Evolutionary conservation across 257 asterid genomes (phyloP).

Genomic region (Solanum piurae): DNA sequence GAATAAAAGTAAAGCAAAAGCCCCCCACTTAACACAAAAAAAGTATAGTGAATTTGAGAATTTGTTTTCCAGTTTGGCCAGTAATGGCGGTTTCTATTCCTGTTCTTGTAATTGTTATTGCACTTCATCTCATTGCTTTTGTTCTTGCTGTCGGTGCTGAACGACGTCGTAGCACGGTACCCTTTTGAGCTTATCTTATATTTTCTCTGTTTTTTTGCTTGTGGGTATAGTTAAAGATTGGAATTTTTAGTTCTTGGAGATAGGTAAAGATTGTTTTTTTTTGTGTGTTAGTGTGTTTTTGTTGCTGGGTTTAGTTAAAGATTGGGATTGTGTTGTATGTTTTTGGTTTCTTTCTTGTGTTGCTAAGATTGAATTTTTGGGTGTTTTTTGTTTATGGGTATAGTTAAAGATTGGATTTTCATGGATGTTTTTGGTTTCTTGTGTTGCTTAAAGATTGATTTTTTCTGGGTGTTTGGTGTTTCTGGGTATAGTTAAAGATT

Average conservation of each 20-base stretch:
- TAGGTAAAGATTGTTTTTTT: no score
- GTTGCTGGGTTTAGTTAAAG: neutral
- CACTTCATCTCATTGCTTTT: constrained; percentile 78
- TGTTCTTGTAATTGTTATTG: constrained; percentile 42
- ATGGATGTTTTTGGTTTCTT: neutral
- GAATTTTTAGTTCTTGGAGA: neutral
- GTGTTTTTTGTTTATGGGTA: neutral
- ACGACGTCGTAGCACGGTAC: constrained; percentile 95
- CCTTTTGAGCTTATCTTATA: neutral
- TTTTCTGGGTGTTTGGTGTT: neutral
- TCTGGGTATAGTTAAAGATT: neutral
- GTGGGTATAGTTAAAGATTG: neutral
- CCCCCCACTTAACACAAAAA: neutral
- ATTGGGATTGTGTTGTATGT: neutral
- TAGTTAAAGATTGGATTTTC: neutral
- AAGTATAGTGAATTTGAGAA: neutral
- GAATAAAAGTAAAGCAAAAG: neutral
- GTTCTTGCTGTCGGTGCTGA: constrained; percentile 95
- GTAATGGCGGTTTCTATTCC: constrained; percentile 72
- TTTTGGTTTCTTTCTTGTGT: neutral
- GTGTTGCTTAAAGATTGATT: neutral
- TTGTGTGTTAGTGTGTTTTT: neutral
- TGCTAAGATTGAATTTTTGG: neutral
- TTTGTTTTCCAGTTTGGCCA: neutral
- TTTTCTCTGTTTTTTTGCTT: neutral